Evolutionary conservation across 1,139 yeast species (phyloP).

Genomic region (Yamadazyma trypodendri): DNA sequence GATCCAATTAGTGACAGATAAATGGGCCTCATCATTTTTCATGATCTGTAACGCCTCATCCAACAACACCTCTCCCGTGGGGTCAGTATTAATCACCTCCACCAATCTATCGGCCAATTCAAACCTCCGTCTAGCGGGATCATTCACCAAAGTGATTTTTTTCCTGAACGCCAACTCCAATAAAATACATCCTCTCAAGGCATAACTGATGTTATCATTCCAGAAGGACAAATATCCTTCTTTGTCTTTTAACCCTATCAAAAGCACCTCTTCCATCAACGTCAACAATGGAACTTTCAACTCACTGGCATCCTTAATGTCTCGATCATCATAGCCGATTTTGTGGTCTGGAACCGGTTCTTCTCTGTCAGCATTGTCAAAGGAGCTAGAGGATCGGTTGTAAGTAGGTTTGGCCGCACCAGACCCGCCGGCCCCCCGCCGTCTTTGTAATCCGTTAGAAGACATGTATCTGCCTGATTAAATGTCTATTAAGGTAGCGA

Average conservation of each 20-base stretch:
- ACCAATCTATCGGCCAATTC: constrained; percentile 84
- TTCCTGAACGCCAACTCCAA: constrained; percentile 91
- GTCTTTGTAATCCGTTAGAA: constrained; percentile 43
- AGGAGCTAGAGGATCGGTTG: constrained; percentile 15
- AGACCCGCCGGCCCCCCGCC: constrained; percentile 33
- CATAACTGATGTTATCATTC: constrained; percentile 97
- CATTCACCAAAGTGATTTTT: constrained; percentile 84
- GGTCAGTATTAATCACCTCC: constrained; percentile 79
- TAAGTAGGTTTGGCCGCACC: neutral
- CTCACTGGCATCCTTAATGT: constrained; percentile 51
- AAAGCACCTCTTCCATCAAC: constrained; percentile 91
- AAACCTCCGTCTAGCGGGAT: constrained; percentile 88
- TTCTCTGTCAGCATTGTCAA: constrained; percentile 22
- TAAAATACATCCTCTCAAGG: constrained; percentile 89
- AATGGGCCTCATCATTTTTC: constrained; percentile 77
- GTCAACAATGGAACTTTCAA: constrained; percentile 69
- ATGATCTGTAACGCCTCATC: constrained; percentile 92
- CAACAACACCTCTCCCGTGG: constrained; percentile 92
- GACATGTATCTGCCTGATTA: constrained; percentile 24
- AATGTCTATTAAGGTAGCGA: too few species aligned
- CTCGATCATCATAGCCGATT: constrained; percentile 82
- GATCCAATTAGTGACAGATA: constrained; percentile 89
- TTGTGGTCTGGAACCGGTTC: constrained; percentile 40
- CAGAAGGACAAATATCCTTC: constrained; percentile 96
- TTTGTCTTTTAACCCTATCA: constrained; percentile 90